phyloP scores from a whole-genome alignment of 768 basidiomycete species.

The Boletus speciosus region DNA sequence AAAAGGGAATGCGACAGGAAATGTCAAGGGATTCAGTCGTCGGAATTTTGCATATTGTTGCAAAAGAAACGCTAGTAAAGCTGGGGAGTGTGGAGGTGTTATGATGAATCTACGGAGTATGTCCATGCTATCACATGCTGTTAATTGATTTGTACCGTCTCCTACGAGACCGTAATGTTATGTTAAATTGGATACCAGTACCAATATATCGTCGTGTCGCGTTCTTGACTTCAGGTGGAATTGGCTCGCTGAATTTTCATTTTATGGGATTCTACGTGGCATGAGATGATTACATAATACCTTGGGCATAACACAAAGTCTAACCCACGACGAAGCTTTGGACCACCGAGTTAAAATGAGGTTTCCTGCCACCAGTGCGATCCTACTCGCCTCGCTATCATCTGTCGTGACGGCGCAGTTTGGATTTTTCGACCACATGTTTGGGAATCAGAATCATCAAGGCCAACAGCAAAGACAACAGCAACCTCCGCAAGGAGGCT shows the following conservation, averaged over 20 bases:
- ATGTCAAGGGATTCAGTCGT: not conserved
- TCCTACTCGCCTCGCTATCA: constrained; percentile 22
- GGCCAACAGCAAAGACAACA: constrained; percentile 50
- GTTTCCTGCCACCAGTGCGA: not conserved
- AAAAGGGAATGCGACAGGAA: not conserved
- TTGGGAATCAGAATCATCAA: constrained; percentile 48
- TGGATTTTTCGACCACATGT: constrained; percentile 77
- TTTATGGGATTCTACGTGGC: too few relatives aligned
- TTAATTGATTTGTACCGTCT: constrained; percentile 32
- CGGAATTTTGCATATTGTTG: not conserved
- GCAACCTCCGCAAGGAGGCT: constrained; percentile 41
- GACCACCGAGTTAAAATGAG: constrained; percentile 11
- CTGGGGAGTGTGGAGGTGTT: not conserved
- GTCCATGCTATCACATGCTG: constrained; percentile 28
- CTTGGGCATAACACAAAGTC: not conserved
- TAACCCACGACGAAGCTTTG: not conserved
- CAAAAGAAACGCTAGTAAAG: not conserved
- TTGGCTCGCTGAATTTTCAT: too few relatives aligned
- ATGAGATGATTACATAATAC: constrained; percentile 3
- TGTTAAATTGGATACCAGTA: constrained; percentile 19
- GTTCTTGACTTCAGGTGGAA: not conserved
- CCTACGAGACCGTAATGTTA: constrained; percentile 27
- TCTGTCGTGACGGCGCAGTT: constrained; percentile 60
- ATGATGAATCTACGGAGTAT: constrained; percentile 18
- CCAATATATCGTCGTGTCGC: constrained; percentile 1